A percentile compares a stretch with the other conserved stretches of the same genome.
Evolutionary conservation across 179 eudicot genomes (phyloP).

Genomic region (Spinacia oleracea): DNA sequence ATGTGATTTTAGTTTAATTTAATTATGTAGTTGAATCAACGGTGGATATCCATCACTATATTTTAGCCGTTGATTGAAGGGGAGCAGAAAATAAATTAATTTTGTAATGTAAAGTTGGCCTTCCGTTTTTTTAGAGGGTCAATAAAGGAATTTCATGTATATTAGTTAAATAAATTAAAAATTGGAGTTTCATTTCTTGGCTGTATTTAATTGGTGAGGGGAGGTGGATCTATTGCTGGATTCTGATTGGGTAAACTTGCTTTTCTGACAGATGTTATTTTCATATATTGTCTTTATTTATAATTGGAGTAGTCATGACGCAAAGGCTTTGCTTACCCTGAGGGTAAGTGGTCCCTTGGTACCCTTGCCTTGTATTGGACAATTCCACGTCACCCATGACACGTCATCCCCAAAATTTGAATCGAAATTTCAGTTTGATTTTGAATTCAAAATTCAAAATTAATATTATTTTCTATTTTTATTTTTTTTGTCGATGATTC

Average conservation of each 20-base stretch:
- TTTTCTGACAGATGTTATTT: slow-evolving; percentile 14
- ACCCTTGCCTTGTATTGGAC: too few relatives aligned
- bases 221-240: slow-evolving; percentile 26
- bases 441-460: too few relatives aligned
- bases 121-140: neutral
- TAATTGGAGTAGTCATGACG: too few relatives aligned
- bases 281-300: slow-evolving; percentile 21
- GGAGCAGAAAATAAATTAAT: neutral
- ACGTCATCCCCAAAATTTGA: too few relatives aligned
- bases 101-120: slow-evolving; percentile 4
- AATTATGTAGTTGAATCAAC: neutral
- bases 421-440: too few relatives aligned
- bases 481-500: too few relatives aligned
- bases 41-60: neutral
- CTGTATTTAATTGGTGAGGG: neutral
- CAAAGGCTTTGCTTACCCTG: too few relatives aligned
- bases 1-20: neutral
- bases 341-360: too few relatives aligned
- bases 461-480: too few relatives aligned
- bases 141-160: neutral
- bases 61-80: neutral
- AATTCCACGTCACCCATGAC: too few relatives aligned
- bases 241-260: slow-evolving; percentile 20
- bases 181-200: neutral
- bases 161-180: neutral